Evolutionary conservation across 2,329 filamentous ascomycete species (phyloP), one percentile per base, ranked within the genome.

Genomic region (Sclerotinia sclerotiorum): DNA sequence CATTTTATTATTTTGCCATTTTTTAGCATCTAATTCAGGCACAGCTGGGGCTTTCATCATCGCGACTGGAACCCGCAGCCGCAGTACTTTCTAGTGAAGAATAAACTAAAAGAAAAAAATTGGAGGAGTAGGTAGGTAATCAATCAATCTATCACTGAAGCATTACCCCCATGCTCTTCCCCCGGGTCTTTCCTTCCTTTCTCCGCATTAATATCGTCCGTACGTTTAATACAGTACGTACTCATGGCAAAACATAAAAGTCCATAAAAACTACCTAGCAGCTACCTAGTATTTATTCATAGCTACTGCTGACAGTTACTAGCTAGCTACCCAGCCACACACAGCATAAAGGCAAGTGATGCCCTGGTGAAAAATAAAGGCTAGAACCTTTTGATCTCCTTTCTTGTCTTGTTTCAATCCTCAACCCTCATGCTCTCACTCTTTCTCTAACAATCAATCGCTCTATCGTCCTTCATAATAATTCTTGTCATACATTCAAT

Each of bases 401-500:
- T 24, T 65, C 44, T 48, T 35, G 35, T 52, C 44, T 48, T 35
- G 24, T 39, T 64, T 64, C 24, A 64, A 42, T 6, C 27, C 11
- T 24, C 48, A 64, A 42, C 6, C 27, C 11, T 24, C 48, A 64
- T 39, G 24, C n/a, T 24, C 19, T 39, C 17, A 52, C 48, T 35
- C 21, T 27, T 27, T 46, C 52, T 44, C 19, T n/a, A 5, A 17
- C 24, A 19, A 29, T 19, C 52, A 65, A 42, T 46, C 13, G 21
- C 52, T 35, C 6, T 32, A 32, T 48, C 19, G 27, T 32, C 10
- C 44, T 21, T 48, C 54, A 52, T 44, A 29, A 61, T 51, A 48
- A 46, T 52, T 44, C n/a, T 39, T 61, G 65, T 67, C 65, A 67
- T 52, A 67, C 65, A 67, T 67, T 67, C 56, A 67, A 54, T 67